These are phyloP conservation scores for Syzygium malaccense DNA, from an alignment of 441 rosid species.

Conservation along the genomic window DNA sequence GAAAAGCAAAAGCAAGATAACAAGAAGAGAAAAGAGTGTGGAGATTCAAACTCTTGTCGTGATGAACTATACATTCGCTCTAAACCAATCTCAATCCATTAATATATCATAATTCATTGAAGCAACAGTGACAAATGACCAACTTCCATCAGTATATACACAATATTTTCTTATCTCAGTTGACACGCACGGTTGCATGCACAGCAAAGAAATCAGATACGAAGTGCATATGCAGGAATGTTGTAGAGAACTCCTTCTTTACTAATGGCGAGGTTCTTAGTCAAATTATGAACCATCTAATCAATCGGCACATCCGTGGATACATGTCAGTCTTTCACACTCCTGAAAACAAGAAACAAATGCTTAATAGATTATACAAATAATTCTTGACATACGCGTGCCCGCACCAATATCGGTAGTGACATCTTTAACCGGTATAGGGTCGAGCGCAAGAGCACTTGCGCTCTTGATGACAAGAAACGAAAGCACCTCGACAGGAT, in stretches of 20 bases:
- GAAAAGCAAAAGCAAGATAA: neutral
- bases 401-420: neutral
- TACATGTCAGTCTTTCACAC: neutral
- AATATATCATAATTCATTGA: neutral
- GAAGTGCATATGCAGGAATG: neutral
- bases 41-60: neutral
- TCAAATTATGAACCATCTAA: neutral
- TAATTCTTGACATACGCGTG: neutral
- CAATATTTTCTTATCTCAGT: neutral
- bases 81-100: neutral
- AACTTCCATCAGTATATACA: neutral
- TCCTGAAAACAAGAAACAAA: neutral
- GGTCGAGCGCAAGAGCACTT: neutral
- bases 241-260: neutral
- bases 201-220: neutral
- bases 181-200: neutral
- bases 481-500: neutral
- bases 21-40: neutral
- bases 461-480: neutral
- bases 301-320: neutral
- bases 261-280: neutral
- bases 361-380: too few species aligned
- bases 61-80: neutral
- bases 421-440: neutral
- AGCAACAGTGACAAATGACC: neutral